These are phyloP conservation scores for bread wheat (Triticum aestivum) DNA, from an alignment of 176 grass and related monocot species.

Conservation along the genomic window DNA sequence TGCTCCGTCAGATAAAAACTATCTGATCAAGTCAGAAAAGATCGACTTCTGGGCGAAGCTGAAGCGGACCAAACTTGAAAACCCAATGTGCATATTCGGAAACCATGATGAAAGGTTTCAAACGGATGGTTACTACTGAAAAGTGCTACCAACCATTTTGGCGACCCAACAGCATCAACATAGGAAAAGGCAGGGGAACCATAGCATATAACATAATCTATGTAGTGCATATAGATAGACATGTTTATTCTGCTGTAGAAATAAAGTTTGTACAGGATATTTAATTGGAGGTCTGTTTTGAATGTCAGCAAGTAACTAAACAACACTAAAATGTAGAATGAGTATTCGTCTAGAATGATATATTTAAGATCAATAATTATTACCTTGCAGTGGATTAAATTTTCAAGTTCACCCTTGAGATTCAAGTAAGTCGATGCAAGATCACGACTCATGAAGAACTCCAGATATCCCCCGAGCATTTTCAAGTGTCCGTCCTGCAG, in stretches of 20 bases:
- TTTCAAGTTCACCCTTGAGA: constrained; percentile 82
- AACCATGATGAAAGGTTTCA: background rate
- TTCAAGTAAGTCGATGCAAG: constrained; percentile 79
- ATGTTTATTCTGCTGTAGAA: background rate
- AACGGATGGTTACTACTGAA: background rate
- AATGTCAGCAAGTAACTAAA: background rate
- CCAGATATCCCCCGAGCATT: constrained; percentile 97
- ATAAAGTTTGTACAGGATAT: background rate
- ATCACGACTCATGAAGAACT: constrained; percentile 94
- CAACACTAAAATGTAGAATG: background rate
- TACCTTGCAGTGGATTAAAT: constrained; percentile 84
- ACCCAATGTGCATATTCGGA: background rate
- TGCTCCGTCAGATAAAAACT: background rate
- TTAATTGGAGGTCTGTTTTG: background rate
- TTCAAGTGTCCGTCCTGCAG: constrained; percentile 91
- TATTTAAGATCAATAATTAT: constrained; percentile 3
- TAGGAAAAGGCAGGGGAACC: too few relatives aligned
- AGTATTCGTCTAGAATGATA: background rate
- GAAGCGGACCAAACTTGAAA: background rate
- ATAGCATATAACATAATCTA: too few relatives aligned
- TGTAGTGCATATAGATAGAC: too few relatives aligned
- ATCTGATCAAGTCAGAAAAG: background rate
- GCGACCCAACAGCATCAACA: too few relatives aligned
- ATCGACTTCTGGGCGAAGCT: background rate
- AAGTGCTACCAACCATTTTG: too few relatives aligned